These are phyloP conservation scores for Micractinium conductrix DNA, from an alignment of 139 green algal genomes.

Conservation along the genomic window DNA sequence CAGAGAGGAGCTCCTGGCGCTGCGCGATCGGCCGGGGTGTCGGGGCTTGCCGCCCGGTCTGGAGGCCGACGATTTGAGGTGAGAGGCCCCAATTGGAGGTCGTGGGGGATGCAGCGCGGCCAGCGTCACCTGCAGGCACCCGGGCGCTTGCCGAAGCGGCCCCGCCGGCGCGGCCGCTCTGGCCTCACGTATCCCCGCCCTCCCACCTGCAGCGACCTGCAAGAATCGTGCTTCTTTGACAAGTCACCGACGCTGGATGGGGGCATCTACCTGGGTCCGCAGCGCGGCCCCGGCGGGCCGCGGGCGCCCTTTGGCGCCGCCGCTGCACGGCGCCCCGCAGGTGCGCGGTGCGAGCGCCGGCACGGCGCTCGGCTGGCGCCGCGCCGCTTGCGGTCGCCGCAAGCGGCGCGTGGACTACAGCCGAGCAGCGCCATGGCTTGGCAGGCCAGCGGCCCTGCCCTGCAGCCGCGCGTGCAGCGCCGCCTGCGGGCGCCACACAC, in stretches of 20 bases:
- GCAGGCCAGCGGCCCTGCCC: neutral
- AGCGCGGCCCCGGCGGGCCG: constrained; percentile 9
- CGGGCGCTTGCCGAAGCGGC: too few species aligned
- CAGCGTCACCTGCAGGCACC: too few species aligned
- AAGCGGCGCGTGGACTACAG: too few species aligned
- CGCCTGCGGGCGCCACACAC: neutral
- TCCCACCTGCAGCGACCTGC: constrained; percentile 24
- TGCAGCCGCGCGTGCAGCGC: neutral
- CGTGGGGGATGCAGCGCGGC: too few species aligned
- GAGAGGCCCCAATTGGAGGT: too few species aligned
- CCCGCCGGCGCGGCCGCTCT: too few species aligned
- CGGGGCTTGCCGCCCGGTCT: constrained; percentile 20
- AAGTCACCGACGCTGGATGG: constrained; percentile 16
- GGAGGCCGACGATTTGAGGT: constrained; percentile 33
- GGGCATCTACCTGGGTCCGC: constrained; percentile 36
- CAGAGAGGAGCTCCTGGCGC: constrained; percentile 22
- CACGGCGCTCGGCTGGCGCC: too few species aligned
- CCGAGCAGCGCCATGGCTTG: too few species aligned
- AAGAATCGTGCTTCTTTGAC: constrained; percentile 45
- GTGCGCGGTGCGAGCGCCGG: too few species aligned
- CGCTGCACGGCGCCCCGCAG: constrained; percentile 22
- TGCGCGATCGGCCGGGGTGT: constrained; percentile 31
- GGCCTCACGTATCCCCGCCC: too few species aligned
- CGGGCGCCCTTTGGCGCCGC: constrained; percentile 12
- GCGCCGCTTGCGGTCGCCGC: too few species aligned